Evolutionary conservation across 371 early-diverging fungal genomes (phyloP).

Genomic region (Syncephalastrum contaminatum): DNA sequence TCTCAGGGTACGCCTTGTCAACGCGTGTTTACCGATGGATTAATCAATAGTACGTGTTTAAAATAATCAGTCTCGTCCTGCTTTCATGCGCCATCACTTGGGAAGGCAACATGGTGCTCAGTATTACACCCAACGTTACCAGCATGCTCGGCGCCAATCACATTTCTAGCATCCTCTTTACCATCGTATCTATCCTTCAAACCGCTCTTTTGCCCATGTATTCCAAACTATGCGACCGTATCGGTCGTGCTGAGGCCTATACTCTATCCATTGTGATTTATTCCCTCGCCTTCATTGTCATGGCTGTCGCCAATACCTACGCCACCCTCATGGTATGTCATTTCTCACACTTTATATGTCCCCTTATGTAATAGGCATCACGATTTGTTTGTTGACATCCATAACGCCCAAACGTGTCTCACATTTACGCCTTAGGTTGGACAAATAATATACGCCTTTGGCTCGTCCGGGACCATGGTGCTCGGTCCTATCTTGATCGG

Average conservation of each 20-base stretch:
- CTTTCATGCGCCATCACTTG: conserved; percentile 10
- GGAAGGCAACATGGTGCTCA: conserved; percentile 15
- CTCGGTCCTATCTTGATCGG: conserved; percentile 38
- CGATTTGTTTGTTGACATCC: not conserved
- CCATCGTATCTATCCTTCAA: conserved; percentile 18
- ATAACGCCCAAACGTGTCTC: not conserved
- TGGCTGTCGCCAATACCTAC: conserved; percentile 21
- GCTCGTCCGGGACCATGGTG: conserved; percentile 29
- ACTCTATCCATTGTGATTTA: conserved; percentile 18
- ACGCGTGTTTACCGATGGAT: no score
- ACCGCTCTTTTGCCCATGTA: conserved; percentile 26
- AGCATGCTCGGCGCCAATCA: conserved; percentile 14
- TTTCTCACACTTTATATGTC: not conserved
- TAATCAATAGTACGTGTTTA: no score
- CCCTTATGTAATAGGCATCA: no score
- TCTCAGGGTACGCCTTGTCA: no score
- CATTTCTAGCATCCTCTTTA: conserved; percentile 12
- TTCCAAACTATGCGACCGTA: conserved; percentile 29
- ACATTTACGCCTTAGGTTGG: conserved; percentile 22
- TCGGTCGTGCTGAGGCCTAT: conserved; percentile 22
- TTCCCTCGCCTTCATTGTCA: conserved; percentile 15
- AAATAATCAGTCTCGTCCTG: no score
- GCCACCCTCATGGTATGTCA: conserved; percentile 22
- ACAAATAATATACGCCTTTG: conserved; percentile 36
- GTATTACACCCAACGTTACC: conserved; percentile 8